Percentiles rank a stretch among this genome's conserved stretches.
Conservation (phyloP, 805 yeast genomes). For the Candida odintsovae region DNA sequence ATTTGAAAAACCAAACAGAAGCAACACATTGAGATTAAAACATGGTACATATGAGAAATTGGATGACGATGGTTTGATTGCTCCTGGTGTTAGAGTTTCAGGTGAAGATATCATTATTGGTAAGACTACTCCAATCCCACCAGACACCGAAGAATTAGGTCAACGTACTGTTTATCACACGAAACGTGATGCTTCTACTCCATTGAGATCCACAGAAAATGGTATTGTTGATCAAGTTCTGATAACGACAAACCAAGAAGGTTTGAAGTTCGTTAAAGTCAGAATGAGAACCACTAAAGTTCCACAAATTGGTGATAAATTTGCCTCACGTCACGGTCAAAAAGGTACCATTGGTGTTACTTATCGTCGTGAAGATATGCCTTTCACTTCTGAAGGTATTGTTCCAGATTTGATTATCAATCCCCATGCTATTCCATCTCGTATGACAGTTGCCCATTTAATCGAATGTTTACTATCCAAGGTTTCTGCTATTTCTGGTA, state of each 20-base stretch:
- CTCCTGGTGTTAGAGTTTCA: constrained; percentile 97
- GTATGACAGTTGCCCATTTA: constrained; percentile 99
- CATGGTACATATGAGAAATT: constrained; percentile 98
- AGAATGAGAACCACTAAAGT: constrained; percentile 98
- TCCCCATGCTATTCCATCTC: constrained; percentile 99
- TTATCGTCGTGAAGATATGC: constrained; percentile 98
- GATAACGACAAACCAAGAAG: constrained; percentile 96
- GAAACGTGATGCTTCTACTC: constrained; percentile 97
- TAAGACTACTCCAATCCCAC: constrained; percentile 98
- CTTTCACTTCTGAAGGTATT: constrained; percentile 90
- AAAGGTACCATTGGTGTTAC: constrained; percentile 99
- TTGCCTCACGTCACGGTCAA: constrained; percentile 99
- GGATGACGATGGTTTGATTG: constrained; percentile 96
- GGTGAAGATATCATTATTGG: constrained; percentile 99
- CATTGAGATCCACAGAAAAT: constrained; percentile 90
- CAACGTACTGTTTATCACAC: constrained; percentile 98
- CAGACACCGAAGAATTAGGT: constrained; percentile 97
- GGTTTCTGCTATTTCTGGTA: constrained; percentile 90
- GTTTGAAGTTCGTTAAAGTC: constrained; percentile 94
- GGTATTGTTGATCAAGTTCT: constrained; percentile 98
- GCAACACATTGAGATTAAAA: constrained; percentile 90
- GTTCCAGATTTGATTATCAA: constrained; percentile 97
- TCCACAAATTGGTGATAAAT: constrained; percentile 99
- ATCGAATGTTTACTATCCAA: constrained; percentile 95
- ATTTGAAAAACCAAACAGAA: constrained; percentile 93